Evolutionary conservation across 2,329 filamentous ascomycete genomes (phyloP), one percentile per base, ranked within the genome.

Genomic region (Alternaria burnsii): DNA sequence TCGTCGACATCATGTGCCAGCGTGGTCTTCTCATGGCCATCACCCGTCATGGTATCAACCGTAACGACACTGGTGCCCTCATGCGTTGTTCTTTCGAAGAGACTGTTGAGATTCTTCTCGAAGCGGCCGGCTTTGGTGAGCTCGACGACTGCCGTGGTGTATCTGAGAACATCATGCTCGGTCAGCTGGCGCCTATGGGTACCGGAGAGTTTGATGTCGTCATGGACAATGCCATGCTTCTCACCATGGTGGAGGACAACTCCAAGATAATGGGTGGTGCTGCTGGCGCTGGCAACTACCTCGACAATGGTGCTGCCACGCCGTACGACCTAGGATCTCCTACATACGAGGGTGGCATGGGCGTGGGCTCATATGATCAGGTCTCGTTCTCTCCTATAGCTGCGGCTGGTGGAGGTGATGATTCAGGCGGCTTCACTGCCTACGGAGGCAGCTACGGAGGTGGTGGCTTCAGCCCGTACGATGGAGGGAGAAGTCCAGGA

Each of bases 1-100:
- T 99, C 54, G 93, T 96, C 67, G 95, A 99, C 82, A 93, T 99
- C 65, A 99, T 99, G 95, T 97, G 94, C 28, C 93, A 96, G 73
- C 88, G 95, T 73, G 95, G 95, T 68, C 90, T 91, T 72, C 89
- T 99, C 73, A 97, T 97, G 79, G 94, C 95, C 14, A 94, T 99
- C 66, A 99, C 95, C 57, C 92, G 95, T 81, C 95, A 99, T 77
- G 95, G 95, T 82, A 99, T 99, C 83, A 99, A 99, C 83, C 89
- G 95, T 72, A 93, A 94, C 26, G 95, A 99, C 76, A 99, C 96
- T 63, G 95, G 95, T 84, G 96, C 95, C 10, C 86, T 99, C 72
- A 99, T 99, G 95, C 91, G 95, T 79, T 99, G 96, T 85, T 99
- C 95, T 2, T 99, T 99, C 82, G 95, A 99, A 81, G 96, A 99